Evolutionary conservation across 208 protist genomes (phyloP), one percentile per base, ranked within the genome.

Genomic region (Naegleria fowleri): DNA sequence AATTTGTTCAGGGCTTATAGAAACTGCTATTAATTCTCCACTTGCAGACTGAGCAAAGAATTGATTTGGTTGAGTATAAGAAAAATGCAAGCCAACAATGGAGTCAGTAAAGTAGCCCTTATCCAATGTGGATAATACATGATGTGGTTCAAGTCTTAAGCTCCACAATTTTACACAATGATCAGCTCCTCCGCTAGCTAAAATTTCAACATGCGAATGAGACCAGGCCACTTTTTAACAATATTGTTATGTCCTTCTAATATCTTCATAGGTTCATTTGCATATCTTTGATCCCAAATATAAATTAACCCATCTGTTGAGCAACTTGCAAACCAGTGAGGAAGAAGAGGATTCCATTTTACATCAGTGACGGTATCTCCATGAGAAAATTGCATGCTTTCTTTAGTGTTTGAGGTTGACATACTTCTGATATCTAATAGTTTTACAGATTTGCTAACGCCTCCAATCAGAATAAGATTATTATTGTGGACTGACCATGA

Each of bases 101-200:
- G 43, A 25, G 40, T 85, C 76, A 36, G 16, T 41, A 86, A 83
- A 67, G 6, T 9, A 55, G 0, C 67, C 15, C 5, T 39, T 40
- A 51, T 58, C 87, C 9, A 67, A 33, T 5, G 43, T 75, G 19
- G 16, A 13, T 11, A 91, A 29, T 1, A 91, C 19, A 40, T 91
- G 29, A 85, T 91, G 89, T 29, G 89, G 89, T 11, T 85, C 33
- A 40, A 39, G 2, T 86, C 36, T 55, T 16, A 97, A 51, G 89
- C 96, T 95, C 96, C 96, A 97, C 33, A 97, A 41, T 41, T 95
- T 95, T 0, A 97, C 93, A 29, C 93, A 95, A 33, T 87, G 91
- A 91, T 98, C 96, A 19, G 94, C 93, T 0, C 93, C 95, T n/a
- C 91, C 92, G 90, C 92, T 94, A 48, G 95, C 94, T 2, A 98